Evolutionary conservation across 2,329 filamentous ascomycete genomes (phyloP), one percentile per base, ranked within the genome.

Genomic region (Colletotrichum higginsianum): DNA sequence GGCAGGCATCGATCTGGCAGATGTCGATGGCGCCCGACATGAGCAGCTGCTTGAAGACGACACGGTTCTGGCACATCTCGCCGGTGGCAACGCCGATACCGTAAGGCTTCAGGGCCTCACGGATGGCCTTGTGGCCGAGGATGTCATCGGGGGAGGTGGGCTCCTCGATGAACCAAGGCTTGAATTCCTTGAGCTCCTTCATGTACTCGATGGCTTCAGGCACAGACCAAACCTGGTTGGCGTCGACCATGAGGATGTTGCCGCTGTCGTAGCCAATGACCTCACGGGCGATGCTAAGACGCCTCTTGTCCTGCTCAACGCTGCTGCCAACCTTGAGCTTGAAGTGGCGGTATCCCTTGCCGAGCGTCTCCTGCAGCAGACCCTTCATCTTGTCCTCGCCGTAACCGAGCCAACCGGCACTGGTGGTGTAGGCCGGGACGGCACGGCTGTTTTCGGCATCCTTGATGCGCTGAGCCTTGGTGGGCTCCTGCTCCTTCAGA

Each of bases 141-240:
- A 97, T 91, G 80, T 98, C 95, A 79, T 97, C 95, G 15, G 95
- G 95, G 26, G 91, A 94, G 16, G 95, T 98, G 2, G 95, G 95
- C 87, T 98, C 95, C 84, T 97, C 95, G 79, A 98, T 97, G 84
- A 97, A 97, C 93, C 94, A 96, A 38, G 93, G 93, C 86, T 93
- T 93, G 85, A 95, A 97, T 77, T 95, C 91, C 67, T 89, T 89
- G 57, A 98, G 90, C 78, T 94, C 83, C 78, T 91, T 88, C 94
- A 97, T 97, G 86, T 96, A 94, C 73, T 89, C 89, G 76, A 97
- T 94, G 9, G 95, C 94, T 83, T 97, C 94, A 1, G 94, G 94
- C 46, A 97, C 94, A 61, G 92, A 94, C 94, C 94, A 97, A 71
- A 96, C 88, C 86, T 98, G 95, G 84, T 98, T 98, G 62, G 94